Evolutionary conservation across 83 land plant species (phyloP).

Genomic region (Larix sibirica): DNA sequence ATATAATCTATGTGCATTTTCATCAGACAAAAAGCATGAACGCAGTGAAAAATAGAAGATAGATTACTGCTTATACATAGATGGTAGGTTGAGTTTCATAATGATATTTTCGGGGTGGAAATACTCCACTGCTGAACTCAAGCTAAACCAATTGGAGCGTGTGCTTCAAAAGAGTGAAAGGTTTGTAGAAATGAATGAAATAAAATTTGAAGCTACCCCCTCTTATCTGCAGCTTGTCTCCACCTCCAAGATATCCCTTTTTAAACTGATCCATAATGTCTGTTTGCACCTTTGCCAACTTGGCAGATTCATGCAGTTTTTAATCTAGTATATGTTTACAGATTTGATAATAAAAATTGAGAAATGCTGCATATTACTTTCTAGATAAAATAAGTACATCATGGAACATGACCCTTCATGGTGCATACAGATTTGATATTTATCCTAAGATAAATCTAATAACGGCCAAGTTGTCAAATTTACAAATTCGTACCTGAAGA

Average conservation of each 20-base stretch:
- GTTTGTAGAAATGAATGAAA: background rate
- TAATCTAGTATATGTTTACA: too few relatives aligned
- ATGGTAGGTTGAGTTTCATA: background rate
- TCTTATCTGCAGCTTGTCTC: background rate
- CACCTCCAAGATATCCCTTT: background rate
- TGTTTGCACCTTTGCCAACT: background rate
- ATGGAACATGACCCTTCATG: too few relatives aligned
- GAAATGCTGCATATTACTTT: too few relatives aligned
- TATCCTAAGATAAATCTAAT: background rate
- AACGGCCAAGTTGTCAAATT: background rate
- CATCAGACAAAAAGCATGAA: too few relatives aligned
- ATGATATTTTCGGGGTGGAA: background rate
- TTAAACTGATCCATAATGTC: background rate
- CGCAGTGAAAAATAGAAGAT: background rate
- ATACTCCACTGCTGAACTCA: background rate
- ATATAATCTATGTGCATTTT: too few relatives aligned
- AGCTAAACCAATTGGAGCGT: background rate
- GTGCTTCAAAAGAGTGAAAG: background rate
- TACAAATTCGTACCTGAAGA: background rate
- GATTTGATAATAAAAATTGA: too few relatives aligned
- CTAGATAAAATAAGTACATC: too few relatives aligned
- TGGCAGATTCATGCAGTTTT: background rate
- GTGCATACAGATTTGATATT: background rate
- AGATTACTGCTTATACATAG: background rate
- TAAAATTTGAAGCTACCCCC: background rate